Conservation (phyloP, 1,284 basidiomycete species). For the Taiwanofungus camphoratus region DNA sequence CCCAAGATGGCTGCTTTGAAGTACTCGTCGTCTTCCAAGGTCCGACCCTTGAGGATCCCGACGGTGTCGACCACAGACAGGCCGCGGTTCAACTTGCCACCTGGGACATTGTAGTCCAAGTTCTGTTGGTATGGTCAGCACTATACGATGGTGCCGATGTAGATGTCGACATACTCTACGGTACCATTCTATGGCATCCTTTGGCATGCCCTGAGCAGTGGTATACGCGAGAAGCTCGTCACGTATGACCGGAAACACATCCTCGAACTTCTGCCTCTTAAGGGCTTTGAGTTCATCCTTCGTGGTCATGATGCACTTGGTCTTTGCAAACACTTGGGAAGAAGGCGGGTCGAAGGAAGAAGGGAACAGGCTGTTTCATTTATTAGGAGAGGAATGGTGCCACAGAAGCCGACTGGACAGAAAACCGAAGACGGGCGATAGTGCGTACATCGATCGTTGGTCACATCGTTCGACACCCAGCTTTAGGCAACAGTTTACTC, state of each 20-base stretch:
- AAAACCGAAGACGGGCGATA: too few relatives aligned
- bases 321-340: too few relatives aligned
- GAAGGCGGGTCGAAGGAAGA: too few relatives aligned
- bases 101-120: conserved; percentile 92
- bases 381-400: too few relatives aligned
- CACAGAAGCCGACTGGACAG: too few relatives aligned
- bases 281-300: conserved; percentile 32
- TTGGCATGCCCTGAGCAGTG: conserved; percentile 69
- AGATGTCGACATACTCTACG: conserved; percentile 45
- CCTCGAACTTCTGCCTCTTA: conserved; percentile 48
- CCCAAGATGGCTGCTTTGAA: conserved; percentile 86
- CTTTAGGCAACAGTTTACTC: too few relatives aligned
- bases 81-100: conserved; percentile 95
- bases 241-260: conserved; percentile 44
- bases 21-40: conserved; percentile 80
- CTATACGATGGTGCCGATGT: background rate
- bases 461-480: too few relatives aligned
- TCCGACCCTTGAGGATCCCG: conserved; percentile 76
- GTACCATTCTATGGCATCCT: conserved; percentile 81
- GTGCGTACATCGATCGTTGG: too few relatives aligned
- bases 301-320: conserved; percentile 5
- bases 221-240: conserved; percentile 63
- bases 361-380: too few relatives aligned
- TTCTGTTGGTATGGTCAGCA: conserved; percentile 46
- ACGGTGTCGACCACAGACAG: conserved; percentile 93